Conservation (phyloP, 2,329 filamentous ascomycete genomes). For the Aspergillus neoniger region DNA sequence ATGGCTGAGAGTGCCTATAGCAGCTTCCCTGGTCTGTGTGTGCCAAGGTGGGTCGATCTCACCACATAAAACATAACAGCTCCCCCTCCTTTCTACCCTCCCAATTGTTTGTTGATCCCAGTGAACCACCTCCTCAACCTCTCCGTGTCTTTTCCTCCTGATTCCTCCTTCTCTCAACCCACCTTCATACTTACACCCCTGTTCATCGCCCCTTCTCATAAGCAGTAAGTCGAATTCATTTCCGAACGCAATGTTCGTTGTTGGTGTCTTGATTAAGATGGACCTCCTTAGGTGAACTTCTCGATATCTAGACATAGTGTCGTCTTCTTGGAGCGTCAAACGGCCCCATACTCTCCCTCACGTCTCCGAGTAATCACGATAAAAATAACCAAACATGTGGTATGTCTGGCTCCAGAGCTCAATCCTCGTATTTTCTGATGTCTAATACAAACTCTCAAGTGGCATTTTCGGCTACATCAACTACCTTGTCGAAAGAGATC, state of each 20-base stretch:
- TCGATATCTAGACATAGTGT: not conserved
- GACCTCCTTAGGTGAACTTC: not conserved
- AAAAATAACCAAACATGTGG: conserved; percentile 36
- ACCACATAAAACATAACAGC: conserved; percentile 33
- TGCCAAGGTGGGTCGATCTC: conserved; percentile 28
- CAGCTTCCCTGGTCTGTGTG: conserved; percentile 28
- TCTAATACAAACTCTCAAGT: conserved; percentile 28
- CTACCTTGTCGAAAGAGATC: conserved; percentile 98
- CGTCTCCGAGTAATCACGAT: not conserved
- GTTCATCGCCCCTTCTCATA: not conserved
- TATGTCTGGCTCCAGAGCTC: conserved; percentile 22
- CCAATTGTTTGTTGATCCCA: conserved; percentile 21
- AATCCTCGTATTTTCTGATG: not conserved
- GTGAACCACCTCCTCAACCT: conserved; percentile 8
- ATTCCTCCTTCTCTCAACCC: not conserved
- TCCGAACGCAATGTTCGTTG: not conserved
- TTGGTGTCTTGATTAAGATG: not conserved
- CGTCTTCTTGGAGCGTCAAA: not conserved
- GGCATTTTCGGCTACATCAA: conserved; percentile 87
- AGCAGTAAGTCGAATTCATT: not conserved
- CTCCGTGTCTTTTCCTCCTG: conserved; percentile 13
- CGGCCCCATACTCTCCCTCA: not conserved
- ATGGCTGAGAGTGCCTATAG: conserved; percentile 21
- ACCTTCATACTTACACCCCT: not conserved
- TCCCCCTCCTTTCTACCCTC: conserved; percentile 23